Percentiles rank a stretch among this genome's conserved stretches.
phyloP scores from a whole-genome alignment of 2,329 filamentous ascomycete species.

The Orbilia oligospora region DNA sequence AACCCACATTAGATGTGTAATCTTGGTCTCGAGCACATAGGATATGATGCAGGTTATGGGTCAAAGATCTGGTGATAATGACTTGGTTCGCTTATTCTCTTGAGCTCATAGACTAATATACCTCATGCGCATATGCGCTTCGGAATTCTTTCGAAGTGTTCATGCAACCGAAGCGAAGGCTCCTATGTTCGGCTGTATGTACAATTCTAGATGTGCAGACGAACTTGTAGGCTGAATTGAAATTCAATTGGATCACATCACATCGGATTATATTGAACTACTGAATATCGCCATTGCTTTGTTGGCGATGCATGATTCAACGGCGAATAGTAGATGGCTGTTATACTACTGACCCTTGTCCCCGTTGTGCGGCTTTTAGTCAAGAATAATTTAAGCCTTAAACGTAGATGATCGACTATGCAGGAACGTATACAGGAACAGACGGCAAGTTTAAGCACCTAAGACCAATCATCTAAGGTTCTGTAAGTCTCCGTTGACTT shows the following conservation, averaged over 20 bases:
- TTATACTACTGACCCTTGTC: background rate
- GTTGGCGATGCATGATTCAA: constrained; percentile 5
- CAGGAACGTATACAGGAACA: constrained; percentile 8
- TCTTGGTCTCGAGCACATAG: constrained; percentile 5
- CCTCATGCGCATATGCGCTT: background rate
- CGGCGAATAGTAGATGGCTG: background rate
- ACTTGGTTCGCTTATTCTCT: background rate
- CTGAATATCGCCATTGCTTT: background rate
- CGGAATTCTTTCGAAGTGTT: background rate
- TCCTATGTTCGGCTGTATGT: background rate
- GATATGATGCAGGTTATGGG: background rate
- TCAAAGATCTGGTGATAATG: background rate
- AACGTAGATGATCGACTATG: constrained; percentile 9
- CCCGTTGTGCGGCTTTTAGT: constrained; percentile 1
- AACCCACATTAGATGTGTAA: background rate
- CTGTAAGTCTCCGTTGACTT: background rate
- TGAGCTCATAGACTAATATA: background rate
- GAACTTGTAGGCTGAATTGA: background rate
- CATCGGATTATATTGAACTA: background rate
- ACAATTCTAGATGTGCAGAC: background rate
- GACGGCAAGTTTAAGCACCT: background rate
- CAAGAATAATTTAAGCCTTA: constrained; percentile 4
- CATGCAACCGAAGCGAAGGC: background rate
- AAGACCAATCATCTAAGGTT: background rate
- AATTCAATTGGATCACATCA: background rate